Conservation (phyloP, 202 grass and related monocot species). For the Schoenoplectus triqueter region DNA sequence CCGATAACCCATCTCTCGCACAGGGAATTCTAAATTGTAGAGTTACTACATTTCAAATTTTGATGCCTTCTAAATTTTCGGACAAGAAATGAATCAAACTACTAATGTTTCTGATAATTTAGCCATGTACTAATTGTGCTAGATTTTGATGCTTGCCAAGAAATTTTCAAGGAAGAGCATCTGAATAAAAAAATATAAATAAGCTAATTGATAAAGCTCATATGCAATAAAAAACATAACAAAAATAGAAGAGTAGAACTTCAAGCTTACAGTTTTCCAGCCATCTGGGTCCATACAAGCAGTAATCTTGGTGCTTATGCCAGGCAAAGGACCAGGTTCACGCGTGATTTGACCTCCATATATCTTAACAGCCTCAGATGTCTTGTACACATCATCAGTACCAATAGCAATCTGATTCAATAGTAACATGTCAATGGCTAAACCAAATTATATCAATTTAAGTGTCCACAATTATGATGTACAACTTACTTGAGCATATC, state of each 20-base stretch:
- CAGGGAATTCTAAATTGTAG: not conserved
- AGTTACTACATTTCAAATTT: not conserved
- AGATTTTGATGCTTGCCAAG: conserved; percentile 7
- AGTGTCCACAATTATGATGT: conserved; percentile 28
- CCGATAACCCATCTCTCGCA: not conserved
- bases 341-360: conserved; percentile 73
- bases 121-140: not conserved
- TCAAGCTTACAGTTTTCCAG: conserved; percentile 85
- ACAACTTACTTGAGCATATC: conserved; percentile 85
- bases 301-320: conserved; percentile 89
- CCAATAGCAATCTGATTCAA: conserved; percentile 81
- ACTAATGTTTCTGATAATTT: not conserved
- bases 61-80: not conserved
- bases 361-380: conserved; percentile 74
- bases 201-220: conserved; percentile 1
- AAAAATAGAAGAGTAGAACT: conserved; percentile 29
- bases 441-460: conserved; percentile 26
- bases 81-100: conserved; percentile 22
- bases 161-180: conserved; percentile 3
- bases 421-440: conserved; percentile 38
- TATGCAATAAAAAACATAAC: not conserved
- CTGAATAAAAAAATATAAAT: conserved; percentile 2
- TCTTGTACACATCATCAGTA: conserved; percentile 99
- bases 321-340: conserved; percentile 90
- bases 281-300: conserved; percentile 92